These are phyloP conservation scores for Inonotus hispidus DNA, from an alignment of 1,284 basidiomycete genomes.

Conservation along the genomic window DNA sequence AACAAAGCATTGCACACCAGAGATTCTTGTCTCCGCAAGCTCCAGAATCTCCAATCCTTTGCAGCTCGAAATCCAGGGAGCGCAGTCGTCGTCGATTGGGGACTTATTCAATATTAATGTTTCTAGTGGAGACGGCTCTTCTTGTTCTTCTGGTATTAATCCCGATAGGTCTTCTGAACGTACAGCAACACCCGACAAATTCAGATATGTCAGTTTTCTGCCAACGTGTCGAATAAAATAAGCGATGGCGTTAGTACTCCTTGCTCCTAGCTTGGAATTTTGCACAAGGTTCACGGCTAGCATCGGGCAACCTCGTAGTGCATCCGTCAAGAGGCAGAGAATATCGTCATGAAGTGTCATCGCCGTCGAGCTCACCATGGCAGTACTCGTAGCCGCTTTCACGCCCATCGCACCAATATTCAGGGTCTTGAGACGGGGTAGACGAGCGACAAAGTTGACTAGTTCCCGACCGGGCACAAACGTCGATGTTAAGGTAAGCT, in stretches of 20 bases:
- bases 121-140: constrained; percentile 35
- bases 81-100: constrained; percentile 49
- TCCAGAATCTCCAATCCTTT: constrained; percentile 41
- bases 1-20: constrained; percentile 35
- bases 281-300: constrained; percentile 55
- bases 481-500: constrained; percentile 59
- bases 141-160: constrained; percentile 33
- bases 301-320: constrained; percentile 31
- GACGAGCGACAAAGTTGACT: constrained; percentile 33
- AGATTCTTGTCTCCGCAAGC: constrained; percentile 53
- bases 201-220: constrained; percentile 53
- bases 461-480: constrained; percentile 37
- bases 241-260: constrained; percentile 34
- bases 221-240: constrained; percentile 50
- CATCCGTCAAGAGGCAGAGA: constrained; percentile 40
- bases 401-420: constrained; percentile 58
- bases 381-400: constrained; percentile 36
- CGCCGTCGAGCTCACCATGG: constrained; percentile 41
- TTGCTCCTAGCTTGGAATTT: constrained; percentile 50
- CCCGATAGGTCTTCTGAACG: constrained; percentile 49
- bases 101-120: constrained; percentile 58
- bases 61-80: constrained; percentile 50
- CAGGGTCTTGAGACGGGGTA: constrained; percentile 42
- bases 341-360: constrained; percentile 52
- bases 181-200: constrained; percentile 50